Evolutionary conservation across 169 alveolate species (phyloP).

Genomic region (Plasmodium fragile): DNA sequence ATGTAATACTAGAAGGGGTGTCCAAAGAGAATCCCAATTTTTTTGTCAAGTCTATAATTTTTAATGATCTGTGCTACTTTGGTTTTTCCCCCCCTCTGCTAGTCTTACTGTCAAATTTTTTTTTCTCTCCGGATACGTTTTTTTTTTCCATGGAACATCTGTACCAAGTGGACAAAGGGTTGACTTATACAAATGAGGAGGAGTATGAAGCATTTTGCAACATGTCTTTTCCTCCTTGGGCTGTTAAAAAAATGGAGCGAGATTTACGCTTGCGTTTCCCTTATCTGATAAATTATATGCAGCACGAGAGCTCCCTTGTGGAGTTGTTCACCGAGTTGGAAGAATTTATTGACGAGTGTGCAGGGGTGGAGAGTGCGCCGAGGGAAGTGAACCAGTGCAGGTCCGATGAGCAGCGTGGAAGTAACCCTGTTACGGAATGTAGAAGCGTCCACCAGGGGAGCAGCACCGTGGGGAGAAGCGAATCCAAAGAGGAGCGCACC

Average conservation of each 20-base stretch:
- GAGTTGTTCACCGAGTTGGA: constrained; percentile 22
- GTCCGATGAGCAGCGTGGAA: background rate
- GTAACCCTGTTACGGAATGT: background rate
- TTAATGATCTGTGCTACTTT: constrained; percentile 42
- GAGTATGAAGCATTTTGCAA: constrained; percentile 13
- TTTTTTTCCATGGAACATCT: constrained; percentile 6
- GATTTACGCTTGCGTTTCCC: constrained; percentile 39
- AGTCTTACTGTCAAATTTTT: constrained; percentile 30
- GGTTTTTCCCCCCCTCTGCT: constrained; percentile 54
- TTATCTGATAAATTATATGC: constrained; percentile 25
- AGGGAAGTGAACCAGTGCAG: background rate
- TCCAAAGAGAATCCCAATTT: constrained; percentile 8
- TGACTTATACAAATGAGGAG: background rate
- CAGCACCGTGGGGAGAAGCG: background rate
- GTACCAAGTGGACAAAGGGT: constrained; percentile 16
- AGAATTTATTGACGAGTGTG: constrained; percentile 16
- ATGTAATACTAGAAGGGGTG: constrained; percentile 43
- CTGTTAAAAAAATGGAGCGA: constrained; percentile 10
- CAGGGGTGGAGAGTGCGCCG: background rate
- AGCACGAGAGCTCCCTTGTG: constrained; percentile 27
- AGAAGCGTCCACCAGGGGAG: background rate
- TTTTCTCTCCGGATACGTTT: constrained; percentile 27
- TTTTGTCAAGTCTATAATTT: constrained; percentile 51
- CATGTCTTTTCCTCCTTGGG: background rate
- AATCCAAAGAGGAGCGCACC: background rate